phyloP scores from a whole-genome alignment of 1,284 basidiomycete species.

The Trichosporon ovoides region DNA sequence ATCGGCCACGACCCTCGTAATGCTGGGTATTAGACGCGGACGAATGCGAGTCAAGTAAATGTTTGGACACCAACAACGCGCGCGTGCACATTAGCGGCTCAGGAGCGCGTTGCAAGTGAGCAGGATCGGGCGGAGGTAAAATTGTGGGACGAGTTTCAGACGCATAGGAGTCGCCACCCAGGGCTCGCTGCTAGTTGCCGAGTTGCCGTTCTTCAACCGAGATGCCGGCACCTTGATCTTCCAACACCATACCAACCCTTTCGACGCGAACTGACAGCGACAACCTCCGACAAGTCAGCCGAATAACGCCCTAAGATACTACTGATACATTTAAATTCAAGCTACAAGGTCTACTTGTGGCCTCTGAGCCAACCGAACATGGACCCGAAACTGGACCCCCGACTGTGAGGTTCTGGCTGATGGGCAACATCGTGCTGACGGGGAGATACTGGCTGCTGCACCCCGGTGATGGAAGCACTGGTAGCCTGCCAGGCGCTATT shows the following conservation, averaged over 20 bases:
- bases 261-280: too few species aligned
- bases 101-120: neutral
- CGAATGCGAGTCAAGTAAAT: too few species aligned
- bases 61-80: too few species aligned
- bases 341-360: slow-evolving; percentile 6
- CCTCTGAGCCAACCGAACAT: slow-evolving; percentile 17
- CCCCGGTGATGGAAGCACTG: neutral
- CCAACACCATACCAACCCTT: too few species aligned
- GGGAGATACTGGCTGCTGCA: neutral
- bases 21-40: too few species aligned
- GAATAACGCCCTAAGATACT: neutral
- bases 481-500: slow-evolving; percentile 14
- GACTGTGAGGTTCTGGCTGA: slow-evolving; percentile 6
- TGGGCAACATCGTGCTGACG: neutral
- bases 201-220: neutral
- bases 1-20: too few species aligned
- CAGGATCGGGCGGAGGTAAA: neutral
- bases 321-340: neutral
- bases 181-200: neutral
- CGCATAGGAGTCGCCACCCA: neutral
- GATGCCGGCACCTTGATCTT: too few species aligned
- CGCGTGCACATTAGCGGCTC: neutral
- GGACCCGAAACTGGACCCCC: slow-evolving; percentile 14
- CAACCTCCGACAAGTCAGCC: neutral
- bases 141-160: neutral